A percentile compares a stretch with the other conserved stretches of the same genome.
Evolutionary conservation across 2,329 filamentous ascomycete species (phyloP).

Genomic region (Diaporthe longicolla): DNA sequence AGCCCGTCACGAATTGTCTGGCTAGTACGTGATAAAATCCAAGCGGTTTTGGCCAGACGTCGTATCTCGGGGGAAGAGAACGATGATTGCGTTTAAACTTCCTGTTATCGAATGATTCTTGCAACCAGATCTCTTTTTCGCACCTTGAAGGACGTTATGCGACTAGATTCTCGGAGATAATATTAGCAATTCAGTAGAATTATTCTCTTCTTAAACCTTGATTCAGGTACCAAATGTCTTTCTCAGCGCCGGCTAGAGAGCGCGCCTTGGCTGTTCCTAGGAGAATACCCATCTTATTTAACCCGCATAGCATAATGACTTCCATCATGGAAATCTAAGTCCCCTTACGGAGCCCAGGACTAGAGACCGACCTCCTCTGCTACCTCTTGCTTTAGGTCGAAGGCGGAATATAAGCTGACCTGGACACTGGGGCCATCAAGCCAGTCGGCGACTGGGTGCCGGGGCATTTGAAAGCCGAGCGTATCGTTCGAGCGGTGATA

Average conservation of each 20-base stretch:
- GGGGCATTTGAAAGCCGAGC: conserved; percentile 42
- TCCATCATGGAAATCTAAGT: conserved; percentile 45
- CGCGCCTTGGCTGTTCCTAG: too few species aligned
- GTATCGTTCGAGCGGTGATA: conserved; percentile 46
- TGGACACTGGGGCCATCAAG: conserved; percentile 69
- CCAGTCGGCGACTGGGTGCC: conserved; percentile 58
- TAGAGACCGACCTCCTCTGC: conserved; percentile 51
- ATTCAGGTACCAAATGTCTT: conserved; percentile 32
- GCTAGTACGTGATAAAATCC: background rate
- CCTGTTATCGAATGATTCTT: too few species aligned
- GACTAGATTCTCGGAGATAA: background rate
- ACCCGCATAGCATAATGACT: conserved; percentile 25
- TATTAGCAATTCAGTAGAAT: background rate
- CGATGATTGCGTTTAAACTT: background rate
- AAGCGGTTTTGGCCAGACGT: background rate
- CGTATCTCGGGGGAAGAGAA: background rate
- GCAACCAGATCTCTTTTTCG: too few species aligned
- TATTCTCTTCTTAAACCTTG: too few species aligned
- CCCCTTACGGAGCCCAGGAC: conserved; percentile 48
- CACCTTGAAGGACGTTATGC: too few species aligned
- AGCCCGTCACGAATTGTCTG: background rate
- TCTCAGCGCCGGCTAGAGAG: background rate
- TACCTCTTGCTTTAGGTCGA: conserved; percentile 49
- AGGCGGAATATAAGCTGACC: conserved; percentile 68
- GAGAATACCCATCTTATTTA: too few species aligned